Percentiles rank a stretch among this genome's conserved stretches.
Conservation (phyloP, 352 stramenopile species). For the Phytophthora pini region DNA sequence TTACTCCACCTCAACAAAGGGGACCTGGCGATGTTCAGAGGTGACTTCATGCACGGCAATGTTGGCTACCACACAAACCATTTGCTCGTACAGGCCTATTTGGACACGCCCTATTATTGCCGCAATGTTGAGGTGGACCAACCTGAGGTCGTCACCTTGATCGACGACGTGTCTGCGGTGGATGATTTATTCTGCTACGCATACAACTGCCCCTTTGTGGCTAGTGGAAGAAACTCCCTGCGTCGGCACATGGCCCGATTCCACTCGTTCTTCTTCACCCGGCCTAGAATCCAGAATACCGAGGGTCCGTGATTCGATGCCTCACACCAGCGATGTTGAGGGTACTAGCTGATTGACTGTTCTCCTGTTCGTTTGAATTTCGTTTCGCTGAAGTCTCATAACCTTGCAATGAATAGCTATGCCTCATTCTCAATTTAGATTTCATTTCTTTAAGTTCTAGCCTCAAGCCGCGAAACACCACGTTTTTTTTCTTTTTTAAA, state of each 20-base stretch:
- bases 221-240: not conserved
- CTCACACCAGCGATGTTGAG: too few species aligned
- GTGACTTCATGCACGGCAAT: not conserved
- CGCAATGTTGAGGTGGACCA: not conserved
- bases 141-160: not conserved
- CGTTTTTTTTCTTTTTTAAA: too few species aligned
- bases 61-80: not conserved
- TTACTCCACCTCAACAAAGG: not conserved
- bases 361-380: too few species aligned
- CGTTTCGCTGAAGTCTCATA: too few species aligned
- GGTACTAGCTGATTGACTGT: too few species aligned
- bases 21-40: not conserved
- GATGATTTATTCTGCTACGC: constrained; percentile 2
- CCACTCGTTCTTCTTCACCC: not conserved
- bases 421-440: too few species aligned
- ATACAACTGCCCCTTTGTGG: not conserved
- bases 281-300: not conserved
- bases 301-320: not conserved
- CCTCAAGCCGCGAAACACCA: too few species aligned
- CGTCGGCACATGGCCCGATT: not conserved
- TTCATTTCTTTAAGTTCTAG: too few species aligned
- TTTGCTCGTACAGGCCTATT: not conserved
- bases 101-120: not conserved
- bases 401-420: too few species aligned
- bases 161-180: not conserved